Percentiles rank a stretch among this genome's conserved stretches.
phyloP scores from a whole-genome alignment of 768 basidiomycete genomes.

The Scleroderma citrinum region DNA sequence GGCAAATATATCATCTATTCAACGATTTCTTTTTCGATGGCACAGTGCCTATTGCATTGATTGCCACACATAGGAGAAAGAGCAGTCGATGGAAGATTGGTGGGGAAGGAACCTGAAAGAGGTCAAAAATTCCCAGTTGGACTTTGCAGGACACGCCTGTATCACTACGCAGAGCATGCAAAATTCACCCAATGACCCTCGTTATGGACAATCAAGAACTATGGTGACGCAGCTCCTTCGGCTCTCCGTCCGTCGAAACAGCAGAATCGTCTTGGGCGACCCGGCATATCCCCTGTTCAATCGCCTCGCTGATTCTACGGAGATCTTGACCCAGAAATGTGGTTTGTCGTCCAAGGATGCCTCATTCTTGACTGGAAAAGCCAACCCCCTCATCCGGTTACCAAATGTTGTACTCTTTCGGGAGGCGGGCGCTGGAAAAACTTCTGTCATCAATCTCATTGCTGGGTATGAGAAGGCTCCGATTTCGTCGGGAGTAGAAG shows the following conservation, averaged over 20 bases:
- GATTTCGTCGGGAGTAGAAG: slow-evolving; percentile 23
- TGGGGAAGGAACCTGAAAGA: slow-evolving; percentile 12
- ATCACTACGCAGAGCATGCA: slow-evolving; percentile 21
- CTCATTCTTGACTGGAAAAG: slow-evolving; percentile 7
- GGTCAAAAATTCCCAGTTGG: slow-evolving; percentile 20
- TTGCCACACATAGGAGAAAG: slow-evolving; percentile 26
- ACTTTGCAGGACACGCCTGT: slow-evolving; percentile 27
- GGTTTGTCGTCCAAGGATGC: background rate
- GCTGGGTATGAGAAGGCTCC: slow-evolving; percentile 19
- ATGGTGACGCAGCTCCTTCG: background rate
- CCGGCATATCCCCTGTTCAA: background rate
- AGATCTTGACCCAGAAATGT: slow-evolving; percentile 17
- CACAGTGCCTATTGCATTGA: slow-evolving; percentile 27
- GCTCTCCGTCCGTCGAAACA: background rate
- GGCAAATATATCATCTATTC: slow-evolving; percentile 16
- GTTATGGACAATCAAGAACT: background rate
- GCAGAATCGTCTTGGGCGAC: background rate
- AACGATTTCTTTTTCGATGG: slow-evolving; percentile 29
- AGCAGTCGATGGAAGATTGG: slow-evolving; percentile 17
- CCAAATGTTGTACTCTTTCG: slow-evolving; percentile 25
- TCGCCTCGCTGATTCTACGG: background rate
- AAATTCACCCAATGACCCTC: background rate
- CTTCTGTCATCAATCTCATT: slow-evolving; percentile 39
- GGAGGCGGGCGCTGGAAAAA: slow-evolving; percentile 33
- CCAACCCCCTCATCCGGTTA: slow-evolving; percentile 7